Evolutionary conservation across 306 rosid species (phyloP).

Genomic region (Corylus avellana): DNA sequence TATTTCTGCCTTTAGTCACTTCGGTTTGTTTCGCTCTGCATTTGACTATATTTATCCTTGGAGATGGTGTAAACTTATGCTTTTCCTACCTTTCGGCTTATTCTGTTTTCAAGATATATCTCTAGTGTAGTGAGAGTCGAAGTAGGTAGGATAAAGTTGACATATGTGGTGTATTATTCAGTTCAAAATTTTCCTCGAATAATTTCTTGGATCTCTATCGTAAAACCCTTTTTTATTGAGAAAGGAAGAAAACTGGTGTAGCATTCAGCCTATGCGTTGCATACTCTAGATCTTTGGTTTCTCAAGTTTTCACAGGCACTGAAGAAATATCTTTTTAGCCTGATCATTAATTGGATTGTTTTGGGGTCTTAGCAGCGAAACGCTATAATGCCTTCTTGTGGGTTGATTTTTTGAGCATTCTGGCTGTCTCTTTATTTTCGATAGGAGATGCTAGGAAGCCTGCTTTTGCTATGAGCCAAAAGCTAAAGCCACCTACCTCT

Average conservation of each 20-base stretch:
- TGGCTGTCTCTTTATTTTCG: neutral
- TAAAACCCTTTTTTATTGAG: neutral
- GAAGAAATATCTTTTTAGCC: neutral
- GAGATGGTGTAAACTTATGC: constrained; percentile 17
- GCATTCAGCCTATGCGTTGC: neutral
- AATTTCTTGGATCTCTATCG: neutral
- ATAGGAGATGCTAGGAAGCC: neutral
- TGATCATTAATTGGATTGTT: neutral
- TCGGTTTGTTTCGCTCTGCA: constrained; percentile 21
- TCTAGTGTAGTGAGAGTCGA: neutral
- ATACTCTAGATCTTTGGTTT: neutral
- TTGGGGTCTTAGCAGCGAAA: neutral
- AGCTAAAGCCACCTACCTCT: neutral
- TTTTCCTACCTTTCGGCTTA: neutral
- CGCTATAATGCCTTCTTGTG: neutral
- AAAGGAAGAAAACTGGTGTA: neutral
- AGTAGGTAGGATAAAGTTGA: neutral
- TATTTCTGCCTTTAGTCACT: constrained; percentile 31
- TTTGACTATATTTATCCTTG: neutral
- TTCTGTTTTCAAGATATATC: neutral
- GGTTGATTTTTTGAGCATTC: no score
- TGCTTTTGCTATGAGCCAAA: neutral
- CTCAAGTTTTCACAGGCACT: neutral
- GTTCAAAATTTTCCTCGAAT: neutral
- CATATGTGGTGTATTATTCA: neutral